Evolutionary conservation across 2,329 filamentous ascomycete species (phyloP).

Genomic region (Aspergillus tamarii): DNA sequence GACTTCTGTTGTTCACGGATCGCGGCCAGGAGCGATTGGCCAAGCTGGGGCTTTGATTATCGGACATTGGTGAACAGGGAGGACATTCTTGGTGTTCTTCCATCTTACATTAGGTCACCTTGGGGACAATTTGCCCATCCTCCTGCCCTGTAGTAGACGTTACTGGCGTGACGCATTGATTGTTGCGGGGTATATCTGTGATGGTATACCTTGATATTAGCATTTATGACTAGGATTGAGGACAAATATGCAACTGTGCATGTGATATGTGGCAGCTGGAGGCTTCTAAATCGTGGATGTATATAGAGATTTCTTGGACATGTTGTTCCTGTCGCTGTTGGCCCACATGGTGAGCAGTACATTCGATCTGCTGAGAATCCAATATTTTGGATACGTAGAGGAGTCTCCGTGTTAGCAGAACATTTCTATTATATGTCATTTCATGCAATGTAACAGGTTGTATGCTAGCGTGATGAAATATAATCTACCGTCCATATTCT

Average conservation of each 20-base stretch:
- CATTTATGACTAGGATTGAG: neutral
- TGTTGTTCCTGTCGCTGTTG: neutral
- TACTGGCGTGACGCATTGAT: neutral
- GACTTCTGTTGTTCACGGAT: constrained; percentile 14
- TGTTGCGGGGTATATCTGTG: neutral
- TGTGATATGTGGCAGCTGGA: neutral
- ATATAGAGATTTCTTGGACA: neutral
- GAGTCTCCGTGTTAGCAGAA: too few relatives aligned
- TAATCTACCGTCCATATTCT: too few relatives aligned
- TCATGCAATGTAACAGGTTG: too few relatives aligned
- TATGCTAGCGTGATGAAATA: accelerated
- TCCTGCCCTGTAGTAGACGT: neutral
- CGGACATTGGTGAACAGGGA: too few relatives aligned
- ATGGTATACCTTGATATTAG: neutral
- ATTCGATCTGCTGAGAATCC: neutral
- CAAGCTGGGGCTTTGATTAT: neutral
- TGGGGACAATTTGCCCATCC: too few relatives aligned
- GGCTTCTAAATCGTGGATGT: neutral
- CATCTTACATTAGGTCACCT: too few relatives aligned
- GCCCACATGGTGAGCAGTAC: neutral
- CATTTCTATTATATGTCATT: neutral
- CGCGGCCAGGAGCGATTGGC: constrained; percentile 10
- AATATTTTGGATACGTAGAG: accelerated
- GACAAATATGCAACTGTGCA: neutral
- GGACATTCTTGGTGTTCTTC: too few relatives aligned